Percentiles rank a stretch among this genome's conserved stretches.
phyloP scores from a whole-genome alignment of 257 asterid species.

The Anisodus tanguticus region DNA sequence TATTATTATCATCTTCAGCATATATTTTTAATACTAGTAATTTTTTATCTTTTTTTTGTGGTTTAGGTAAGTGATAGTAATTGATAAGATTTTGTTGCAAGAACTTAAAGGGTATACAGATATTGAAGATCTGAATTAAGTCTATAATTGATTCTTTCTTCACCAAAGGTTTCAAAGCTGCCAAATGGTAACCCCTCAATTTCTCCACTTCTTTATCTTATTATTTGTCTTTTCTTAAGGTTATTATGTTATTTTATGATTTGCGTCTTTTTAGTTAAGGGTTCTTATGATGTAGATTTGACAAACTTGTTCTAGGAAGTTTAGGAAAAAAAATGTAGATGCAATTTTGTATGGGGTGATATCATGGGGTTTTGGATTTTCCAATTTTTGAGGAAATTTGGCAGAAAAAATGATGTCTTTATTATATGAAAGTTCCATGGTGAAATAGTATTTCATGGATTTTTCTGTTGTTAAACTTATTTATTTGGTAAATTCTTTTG shows the following conservation, averaged over 20 bases:
- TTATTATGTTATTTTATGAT: neutral
- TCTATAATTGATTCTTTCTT: slow-evolving; percentile 69
- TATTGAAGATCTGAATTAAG: slow-evolving; percentile 24
- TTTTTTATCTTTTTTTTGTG: neutral
- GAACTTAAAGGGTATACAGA: neutral
- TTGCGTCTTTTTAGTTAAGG: neutral
- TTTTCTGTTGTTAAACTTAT: neutral
- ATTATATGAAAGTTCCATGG: neutral
- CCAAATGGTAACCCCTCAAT: slow-evolving; percentile 66
- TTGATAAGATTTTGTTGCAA: neutral
- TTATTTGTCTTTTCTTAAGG: slow-evolving; percentile 3
- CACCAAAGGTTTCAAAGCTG: slow-evolving; percentile 78
- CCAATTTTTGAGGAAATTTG: neutral
- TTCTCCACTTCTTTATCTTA: neutral
- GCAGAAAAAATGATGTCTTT: slow-evolving; percentile 22
- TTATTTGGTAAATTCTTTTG: neutral
- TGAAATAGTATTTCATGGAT: neutral
- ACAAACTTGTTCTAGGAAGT: neutral
- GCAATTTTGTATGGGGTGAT: neutral
- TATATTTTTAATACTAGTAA: no score
- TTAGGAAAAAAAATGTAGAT: neutral
- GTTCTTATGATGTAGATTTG: slow-evolving; percentile 15
- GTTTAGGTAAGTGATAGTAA: slow-evolving; percentile 16
- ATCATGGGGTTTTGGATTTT: slow-evolving; percentile 39
- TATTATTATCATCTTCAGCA: no score